phyloP scores from a whole-genome alignment of 306 rosid species.

The Pueraria montana region DNA sequence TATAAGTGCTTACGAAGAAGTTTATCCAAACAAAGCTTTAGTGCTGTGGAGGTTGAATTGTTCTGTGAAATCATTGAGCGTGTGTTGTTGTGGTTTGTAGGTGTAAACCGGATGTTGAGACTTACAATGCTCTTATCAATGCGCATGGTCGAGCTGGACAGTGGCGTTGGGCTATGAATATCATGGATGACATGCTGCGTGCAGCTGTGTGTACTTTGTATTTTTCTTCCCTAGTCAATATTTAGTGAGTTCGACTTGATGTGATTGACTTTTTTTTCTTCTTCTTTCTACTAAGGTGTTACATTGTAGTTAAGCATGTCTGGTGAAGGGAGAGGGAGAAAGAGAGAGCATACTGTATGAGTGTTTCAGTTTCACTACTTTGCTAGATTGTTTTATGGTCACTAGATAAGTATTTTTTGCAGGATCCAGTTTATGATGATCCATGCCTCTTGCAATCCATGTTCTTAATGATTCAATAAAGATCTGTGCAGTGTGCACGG shows the following conservation, averaged over 20 bases:
- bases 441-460: conserved; percentile 14
- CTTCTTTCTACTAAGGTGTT: not conserved
- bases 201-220: conserved; percentile 95
- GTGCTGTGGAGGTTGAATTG: conserved; percentile 22
- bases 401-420: conserved; percentile 9
- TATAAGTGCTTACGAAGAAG: not conserved
- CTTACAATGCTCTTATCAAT: conserved; percentile 86
- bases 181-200: conserved; percentile 97
- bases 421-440: conserved; percentile 8
- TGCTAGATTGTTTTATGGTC: conserved; percentile 3
- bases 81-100: conserved; percentile 50
- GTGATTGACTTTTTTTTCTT: conserved; percentile 48
- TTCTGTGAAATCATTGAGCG: not conserved
- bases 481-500: not conserved
- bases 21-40: not conserved
- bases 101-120: conserved; percentile 96
- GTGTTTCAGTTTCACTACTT: conserved; percentile 31
- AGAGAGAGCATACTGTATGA: not conserved
- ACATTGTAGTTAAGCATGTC: conserved; percentile 31
- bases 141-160: conserved; percentile 96
- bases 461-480: not conserved
- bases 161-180: conserved; percentile 97
- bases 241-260: conserved; percentile 64
- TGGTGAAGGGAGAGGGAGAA: not conserved
- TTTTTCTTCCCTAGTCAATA: conserved; percentile 71